A percentile compares a stretch with the other conserved stretches of the same genome.
These are phyloP conservation scores for Davidsoniella virescens DNA, from an alignment of 2,329 filamentous ascomycete genomes.

Conservation along the genomic window DNA sequence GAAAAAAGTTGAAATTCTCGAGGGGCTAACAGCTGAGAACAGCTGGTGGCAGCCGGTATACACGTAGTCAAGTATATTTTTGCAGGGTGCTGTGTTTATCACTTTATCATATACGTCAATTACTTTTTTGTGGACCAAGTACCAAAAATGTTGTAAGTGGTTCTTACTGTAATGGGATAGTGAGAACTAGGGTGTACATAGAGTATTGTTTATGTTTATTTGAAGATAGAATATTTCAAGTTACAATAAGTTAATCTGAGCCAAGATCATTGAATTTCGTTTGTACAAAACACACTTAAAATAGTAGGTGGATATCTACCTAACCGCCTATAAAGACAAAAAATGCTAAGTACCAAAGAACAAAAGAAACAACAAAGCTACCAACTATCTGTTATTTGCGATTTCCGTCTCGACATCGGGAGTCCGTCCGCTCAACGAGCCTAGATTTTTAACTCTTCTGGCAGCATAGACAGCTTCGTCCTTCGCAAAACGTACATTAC, in stretches of 20 bases:
- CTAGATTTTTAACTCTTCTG: conserved; percentile 57
- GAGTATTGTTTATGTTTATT: background rate
- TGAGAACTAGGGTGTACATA: background rate
- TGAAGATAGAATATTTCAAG: background rate
- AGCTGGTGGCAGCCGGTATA: background rate
- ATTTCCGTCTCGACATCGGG: conserved; percentile 72
- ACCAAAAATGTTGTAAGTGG: background rate
- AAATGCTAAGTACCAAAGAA: background rate
- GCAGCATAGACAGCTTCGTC: conserved; percentile 69
- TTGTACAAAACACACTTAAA: background rate
- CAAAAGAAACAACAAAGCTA: background rate
- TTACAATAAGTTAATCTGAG: background rate
- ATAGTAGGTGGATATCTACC: background rate
- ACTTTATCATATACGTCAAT: conserved; percentile 13
- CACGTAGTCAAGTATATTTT: conserved; percentile 7
- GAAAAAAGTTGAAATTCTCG: conserved; percentile 11
- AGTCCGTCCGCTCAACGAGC: conserved; percentile 64
- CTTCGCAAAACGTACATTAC: conserved; percentile 75
- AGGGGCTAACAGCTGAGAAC: conserved; percentile 1
- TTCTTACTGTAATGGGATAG: background rate
- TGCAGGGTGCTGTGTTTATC: background rate
- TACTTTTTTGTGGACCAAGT: conserved; percentile 1
- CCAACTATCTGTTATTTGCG: conserved; percentile 1
- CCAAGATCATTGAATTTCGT: background rate
- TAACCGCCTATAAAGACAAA: background rate